Percentiles rank a stretch among this genome's conserved stretches.
These are phyloP conservation scores for Verticillium tricorpus DNA, from an alignment of 2,329 filamentous ascomycete species.

Conservation along the genomic window DNA sequence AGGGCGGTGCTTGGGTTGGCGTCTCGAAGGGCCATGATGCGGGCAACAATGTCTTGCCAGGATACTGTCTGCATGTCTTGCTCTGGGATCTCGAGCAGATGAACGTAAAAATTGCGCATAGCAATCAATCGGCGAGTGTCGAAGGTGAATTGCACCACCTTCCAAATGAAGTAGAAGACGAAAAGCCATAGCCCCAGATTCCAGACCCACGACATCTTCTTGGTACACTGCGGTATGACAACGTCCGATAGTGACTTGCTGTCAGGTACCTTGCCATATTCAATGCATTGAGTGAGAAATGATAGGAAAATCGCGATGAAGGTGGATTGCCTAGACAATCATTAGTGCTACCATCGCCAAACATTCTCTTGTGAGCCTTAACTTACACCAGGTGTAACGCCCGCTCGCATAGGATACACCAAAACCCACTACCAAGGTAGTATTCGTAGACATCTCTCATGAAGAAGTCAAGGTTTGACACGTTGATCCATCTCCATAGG, in stretches of 20 bases:
- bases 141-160: slow-evolving; percentile 67
- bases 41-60: slow-evolving; percentile 85
- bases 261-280: slow-evolving; percentile 70
- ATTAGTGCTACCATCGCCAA: neutral
- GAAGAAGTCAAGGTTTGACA: slow-evolving; percentile 84
- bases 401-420: slow-evolving; percentile 74
- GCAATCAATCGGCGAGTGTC: slow-evolving; percentile 69
- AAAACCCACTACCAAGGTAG: slow-evolving; percentile 76
- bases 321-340: slow-evolving; percentile 58
- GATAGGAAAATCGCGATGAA: slow-evolving; percentile 82
- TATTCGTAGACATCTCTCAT: slow-evolving; percentile 83
- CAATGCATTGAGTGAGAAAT: slow-evolving; percentile 79
- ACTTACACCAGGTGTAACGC: slow-evolving; percentile 68
- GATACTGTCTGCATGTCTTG: slow-evolving; percentile 90
- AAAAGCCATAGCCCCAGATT: slow-evolving; percentile 80
- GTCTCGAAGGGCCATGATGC: slow-evolving; percentile 79
- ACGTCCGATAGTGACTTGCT: slow-evolving; percentile 53
- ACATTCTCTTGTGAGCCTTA: neutral
- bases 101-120: slow-evolving; percentile 80
- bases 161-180: slow-evolving; percentile 80
- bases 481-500: slow-evolving; percentile 90
- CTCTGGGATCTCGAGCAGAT: slow-evolving; percentile 76
- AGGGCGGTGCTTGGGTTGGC: slow-evolving; percentile 75
- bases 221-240: slow-evolving; percentile 69
- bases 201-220: slow-evolving; percentile 68